Evolutionary conservation across 2,329 filamentous ascomycete genomes (phyloP).

Genomic region (Sporothrix pallida): DNA sequence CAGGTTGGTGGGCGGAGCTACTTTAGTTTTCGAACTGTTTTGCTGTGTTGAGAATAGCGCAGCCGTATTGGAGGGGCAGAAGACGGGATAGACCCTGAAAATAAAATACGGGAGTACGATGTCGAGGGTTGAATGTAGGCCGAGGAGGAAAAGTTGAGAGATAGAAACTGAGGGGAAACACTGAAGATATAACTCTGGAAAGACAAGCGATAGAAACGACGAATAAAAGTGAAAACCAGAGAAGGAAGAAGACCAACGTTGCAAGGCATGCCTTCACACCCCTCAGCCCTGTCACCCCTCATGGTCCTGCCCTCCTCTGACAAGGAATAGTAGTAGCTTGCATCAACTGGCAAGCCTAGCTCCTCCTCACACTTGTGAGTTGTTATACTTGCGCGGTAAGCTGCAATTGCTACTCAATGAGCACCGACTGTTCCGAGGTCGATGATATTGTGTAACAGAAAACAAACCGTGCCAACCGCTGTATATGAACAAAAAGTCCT

Average conservation of each 20-base stretch:
- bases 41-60: constrained; percentile 27
- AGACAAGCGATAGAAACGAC: background rate
- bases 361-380: too few species aligned
- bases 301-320: background rate
- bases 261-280: background rate
- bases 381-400: too few species aligned
- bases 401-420: too few species aligned
- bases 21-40: background rate
- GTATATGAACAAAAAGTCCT: too few species aligned
- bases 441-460: too few species aligned
- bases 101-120: background rate
- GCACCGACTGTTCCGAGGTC: too few species aligned
- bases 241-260: background rate
- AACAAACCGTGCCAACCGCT: too few species aligned
- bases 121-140: background rate
- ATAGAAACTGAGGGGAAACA: background rate
- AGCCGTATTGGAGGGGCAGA: constrained; percentile 20
- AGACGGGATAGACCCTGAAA: background rate
- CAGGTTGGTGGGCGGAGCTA: constrained; percentile 24
- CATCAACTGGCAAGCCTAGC: constrained; percentile 24
- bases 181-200: background rate
- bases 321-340: constrained; percentile 15
- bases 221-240: background rate
- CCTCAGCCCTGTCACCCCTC: background rate
- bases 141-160: background rate